Percentiles rank a stretch among this genome's conserved stretches.
These are phyloP conservation scores for Acanthamoeba lenticulata DNA, from an alignment of 208 protist genomes.

Conservation along the genomic window DNA sequence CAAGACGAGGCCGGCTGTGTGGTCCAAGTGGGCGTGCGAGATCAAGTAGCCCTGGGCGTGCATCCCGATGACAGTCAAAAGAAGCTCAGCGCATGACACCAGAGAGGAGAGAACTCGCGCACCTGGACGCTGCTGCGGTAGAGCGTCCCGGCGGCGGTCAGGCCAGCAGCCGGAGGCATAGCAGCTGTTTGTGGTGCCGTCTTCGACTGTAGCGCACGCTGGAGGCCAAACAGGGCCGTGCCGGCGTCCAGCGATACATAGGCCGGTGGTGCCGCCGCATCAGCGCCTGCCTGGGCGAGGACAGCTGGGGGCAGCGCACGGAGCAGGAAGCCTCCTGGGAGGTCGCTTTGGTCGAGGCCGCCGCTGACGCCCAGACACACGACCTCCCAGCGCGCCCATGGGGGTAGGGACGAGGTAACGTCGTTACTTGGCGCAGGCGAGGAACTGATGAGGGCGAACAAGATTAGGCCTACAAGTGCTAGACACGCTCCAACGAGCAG, in stretches of 20 bases:
- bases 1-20: neutral
- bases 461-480: neutral
- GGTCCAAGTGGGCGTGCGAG: neutral
- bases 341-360: constrained; percentile 19
- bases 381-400: neutral
- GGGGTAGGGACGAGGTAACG: neutral
- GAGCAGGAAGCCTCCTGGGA: neutral
- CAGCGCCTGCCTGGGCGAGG: neutral
- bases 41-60: neutral
- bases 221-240: neutral
- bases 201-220: neutral
- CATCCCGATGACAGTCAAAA: neutral
- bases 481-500: neutral
- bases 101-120: neutral
- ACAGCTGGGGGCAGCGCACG: neutral
- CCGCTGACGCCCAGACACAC: constrained; percentile 4
- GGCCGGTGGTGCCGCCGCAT: neutral
- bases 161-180: neutral
- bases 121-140: neutral
- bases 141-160: neutral
- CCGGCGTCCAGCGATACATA: neutral
- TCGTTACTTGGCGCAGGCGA: neutral
- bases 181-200: too few species aligned
- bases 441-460: constrained; percentile 5
- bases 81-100: neutral